Evolutionary conservation across 2,329 filamentous ascomycete genomes (phyloP).

Genomic region (Claviceps quebecensis): DNA sequence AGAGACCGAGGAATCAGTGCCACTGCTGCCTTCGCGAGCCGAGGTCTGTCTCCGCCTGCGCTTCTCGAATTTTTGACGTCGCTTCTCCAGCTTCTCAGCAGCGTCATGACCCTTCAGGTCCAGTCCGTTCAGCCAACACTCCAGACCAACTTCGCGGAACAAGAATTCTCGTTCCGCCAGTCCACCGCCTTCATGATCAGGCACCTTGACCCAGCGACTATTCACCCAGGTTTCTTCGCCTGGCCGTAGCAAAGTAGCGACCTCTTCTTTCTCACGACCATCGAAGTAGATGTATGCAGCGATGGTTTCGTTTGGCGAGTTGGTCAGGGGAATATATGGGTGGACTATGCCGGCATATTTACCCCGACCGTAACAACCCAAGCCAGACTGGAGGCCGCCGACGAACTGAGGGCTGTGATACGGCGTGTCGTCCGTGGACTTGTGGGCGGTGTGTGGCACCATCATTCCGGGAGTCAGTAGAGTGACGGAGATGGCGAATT

Average conservation of each 20-base stretch:
- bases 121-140: constrained; percentile 90
- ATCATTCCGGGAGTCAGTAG: constrained; percentile 76
- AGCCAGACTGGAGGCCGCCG: constrained; percentile 48
- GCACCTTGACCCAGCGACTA: constrained; percentile 91
- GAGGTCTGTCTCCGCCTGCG: constrained; percentile 50
- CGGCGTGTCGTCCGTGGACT: constrained; percentile 61
- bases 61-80: constrained; percentile 64
- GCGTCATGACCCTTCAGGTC: constrained; percentile 90
- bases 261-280: constrained; percentile 87
- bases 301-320: constrained; percentile 90
- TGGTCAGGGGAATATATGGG: constrained; percentile 84
- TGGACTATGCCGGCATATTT: constrained; percentile 45
- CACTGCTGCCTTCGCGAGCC: constrained; percentile 19
- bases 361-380: constrained; percentile 28
- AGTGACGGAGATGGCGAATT: constrained; percentile 96
- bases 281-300: constrained; percentile 99
- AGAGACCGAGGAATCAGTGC: constrained; percentile 22
- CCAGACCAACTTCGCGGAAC: constrained; percentile 90
- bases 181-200: constrained; percentile 79
- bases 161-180: constrained; percentile 93
- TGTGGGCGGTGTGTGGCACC: constrained; percentile 86
- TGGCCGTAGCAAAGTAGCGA: constrained; percentile 78
- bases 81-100: constrained; percentile 78
- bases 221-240: constrained; percentile 99
- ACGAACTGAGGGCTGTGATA: constrained; percentile 73